Evolutionary conservation across 129 eudicot species (phyloP).

Genomic region (Flaveria ramosissima): DNA sequence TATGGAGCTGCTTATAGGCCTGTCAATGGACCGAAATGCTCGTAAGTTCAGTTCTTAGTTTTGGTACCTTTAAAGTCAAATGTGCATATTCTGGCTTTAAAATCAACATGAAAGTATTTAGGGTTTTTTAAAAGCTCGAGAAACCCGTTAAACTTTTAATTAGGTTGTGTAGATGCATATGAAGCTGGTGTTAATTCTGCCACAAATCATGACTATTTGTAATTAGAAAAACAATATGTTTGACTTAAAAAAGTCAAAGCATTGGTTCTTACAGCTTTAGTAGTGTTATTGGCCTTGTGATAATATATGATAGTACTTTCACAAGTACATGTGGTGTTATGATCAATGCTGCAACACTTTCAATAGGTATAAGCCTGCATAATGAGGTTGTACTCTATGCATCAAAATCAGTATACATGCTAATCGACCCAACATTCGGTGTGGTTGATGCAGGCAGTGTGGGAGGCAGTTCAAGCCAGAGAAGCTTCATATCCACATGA

Average conservation of each 20-base stretch:
- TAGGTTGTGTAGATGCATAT: background rate
- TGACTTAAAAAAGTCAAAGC: slow-evolving; percentile 26
- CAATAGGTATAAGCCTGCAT: background rate
- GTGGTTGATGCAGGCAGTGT: slow-evolving; percentile 61
- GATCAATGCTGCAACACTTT: background rate
- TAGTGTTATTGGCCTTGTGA: background rate
- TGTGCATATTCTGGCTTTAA: background rate
- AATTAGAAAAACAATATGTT: background rate
- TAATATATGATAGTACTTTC: background rate
- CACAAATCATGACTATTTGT: background rate
- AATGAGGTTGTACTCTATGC: slow-evolving; percentile 5
- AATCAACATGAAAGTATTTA: background rate
- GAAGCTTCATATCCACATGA: slow-evolving; percentile 68
- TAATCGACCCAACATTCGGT: slow-evolving; percentile 7
- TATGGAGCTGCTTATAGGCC: slow-evolving; percentile 54
- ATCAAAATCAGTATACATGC: background rate
- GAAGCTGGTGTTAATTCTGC: background rate
- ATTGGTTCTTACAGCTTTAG: background rate
- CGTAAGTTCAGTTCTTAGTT: slow-evolving; percentile 52
- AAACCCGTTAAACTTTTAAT: background rate
- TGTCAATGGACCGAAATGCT: slow-evolving; percentile 64
- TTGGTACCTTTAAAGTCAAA: slow-evolving; percentile 24
- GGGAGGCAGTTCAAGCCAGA: slow-evolving; percentile 76
- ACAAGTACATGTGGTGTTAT: background rate
- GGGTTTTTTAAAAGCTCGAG: background rate